Evolutionary conservation across 257 asterid species (phyloP), one percentile per base, ranked within the genome.

Genomic region (Lycium barbarum): DNA sequence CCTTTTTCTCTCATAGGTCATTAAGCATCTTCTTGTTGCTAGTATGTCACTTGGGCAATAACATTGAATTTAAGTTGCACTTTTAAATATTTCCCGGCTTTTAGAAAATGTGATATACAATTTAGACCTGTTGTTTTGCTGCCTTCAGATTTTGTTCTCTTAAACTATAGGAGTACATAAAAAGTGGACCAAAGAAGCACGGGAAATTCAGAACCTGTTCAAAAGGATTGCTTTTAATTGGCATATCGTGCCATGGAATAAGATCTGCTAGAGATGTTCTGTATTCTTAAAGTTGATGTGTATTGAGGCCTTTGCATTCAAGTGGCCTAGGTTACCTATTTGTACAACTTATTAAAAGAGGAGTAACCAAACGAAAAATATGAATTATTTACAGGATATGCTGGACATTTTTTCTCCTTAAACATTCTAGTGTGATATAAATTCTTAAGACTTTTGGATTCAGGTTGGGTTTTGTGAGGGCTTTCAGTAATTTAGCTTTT

Each of bases 21-120:
- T 53, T 53, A 78, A 53, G 82, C 33, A 78, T 78, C 45, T 78
- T 78, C 45, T 15, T 22, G 49, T 53, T 78, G 82, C 82, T 78
- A 53, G 26, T 15, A 78, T 40, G 33, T 78, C 22, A 13, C 82
- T 76, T 76, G 82, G 82, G 82, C 26, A 76, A 8, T 51, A 17
- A 18, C 15, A 7, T 65, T 47, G 79, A 65, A 63, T 45, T 70
- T 66, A 53, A 70, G 49, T 47, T 20, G 13, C 20, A 47, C 65
- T 83, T 15, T 51, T 68, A 73, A 68, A 68, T 81, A 51, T 54
- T 43, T 53, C 70, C 22, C 17, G 43, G 45, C 63, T 54, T 67
- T 43, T 83, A 53, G 53, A 78, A 33, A 65, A 51, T 26, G 82
- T 53, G 82, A 53, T 78, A 26, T 26, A 55, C 82, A 26, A 53